Conservation (phyloP, 352 stramenopile genomes). For the Phytophthora agathidicida region DNA sequence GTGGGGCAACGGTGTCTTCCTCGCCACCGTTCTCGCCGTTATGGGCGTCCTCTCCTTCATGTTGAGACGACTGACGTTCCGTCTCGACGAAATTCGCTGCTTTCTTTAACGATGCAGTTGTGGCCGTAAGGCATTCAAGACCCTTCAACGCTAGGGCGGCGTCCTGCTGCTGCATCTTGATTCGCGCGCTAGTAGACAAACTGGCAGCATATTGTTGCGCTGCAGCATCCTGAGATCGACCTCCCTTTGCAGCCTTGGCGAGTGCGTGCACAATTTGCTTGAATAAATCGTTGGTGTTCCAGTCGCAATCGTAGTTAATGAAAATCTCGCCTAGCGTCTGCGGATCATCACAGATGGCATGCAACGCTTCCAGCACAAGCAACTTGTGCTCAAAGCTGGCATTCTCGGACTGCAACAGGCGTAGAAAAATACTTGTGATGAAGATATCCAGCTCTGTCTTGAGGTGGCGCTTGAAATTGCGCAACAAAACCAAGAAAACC, state of each 20-base stretch:
- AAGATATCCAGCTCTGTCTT: constrained; percentile 99
- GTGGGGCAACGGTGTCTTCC: constrained; percentile 44
- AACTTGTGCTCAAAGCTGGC: constrained; percentile 98
- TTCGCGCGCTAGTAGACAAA: constrained; percentile 59
- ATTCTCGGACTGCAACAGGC: constrained; percentile 97
- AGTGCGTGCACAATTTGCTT: constrained; percentile 98
- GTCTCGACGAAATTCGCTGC: constrained; percentile 78
- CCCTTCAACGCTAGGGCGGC: constrained; percentile 78
- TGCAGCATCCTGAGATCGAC: constrained; percentile 54
- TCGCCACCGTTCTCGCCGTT: constrained; percentile 49
- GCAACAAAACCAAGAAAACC: constrained; percentile 97
- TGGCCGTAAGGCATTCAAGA: constrained; percentile 94
- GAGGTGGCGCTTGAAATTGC: constrained; percentile 94
- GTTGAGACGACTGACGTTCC: constrained; percentile 50
- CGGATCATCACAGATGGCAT: constrained; percentile 95
- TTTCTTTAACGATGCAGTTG: constrained; percentile 93
- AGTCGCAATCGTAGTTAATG: constrained; percentile 99
- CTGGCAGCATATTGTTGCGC: constrained; percentile 58
- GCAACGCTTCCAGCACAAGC: constrained; percentile 97
- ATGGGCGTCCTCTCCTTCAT: constrained; percentile 36
- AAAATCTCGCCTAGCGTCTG: constrained; percentile 98
- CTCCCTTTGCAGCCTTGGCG: constrained; percentile 94
- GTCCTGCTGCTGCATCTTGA: constrained; percentile 80
- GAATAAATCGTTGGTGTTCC: constrained; percentile 97
- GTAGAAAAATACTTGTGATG: constrained; percentile 98